phyloP scores from a whole-genome alignment of 257 asterid genomes.

The Solanum pimpinellifolium region DNA sequence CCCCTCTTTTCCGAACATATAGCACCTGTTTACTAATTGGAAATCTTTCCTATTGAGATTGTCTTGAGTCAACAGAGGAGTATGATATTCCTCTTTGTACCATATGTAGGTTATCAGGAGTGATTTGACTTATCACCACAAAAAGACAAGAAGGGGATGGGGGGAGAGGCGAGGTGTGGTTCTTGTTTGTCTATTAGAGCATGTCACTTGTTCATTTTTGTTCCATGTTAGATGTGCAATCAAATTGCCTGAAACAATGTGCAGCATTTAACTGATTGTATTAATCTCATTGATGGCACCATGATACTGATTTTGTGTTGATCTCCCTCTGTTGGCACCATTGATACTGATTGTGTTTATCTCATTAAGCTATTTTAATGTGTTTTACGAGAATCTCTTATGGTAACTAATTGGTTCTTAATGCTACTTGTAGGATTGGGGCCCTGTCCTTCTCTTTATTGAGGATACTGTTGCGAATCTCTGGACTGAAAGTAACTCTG shows the following conservation, averaged over 20 bases:
- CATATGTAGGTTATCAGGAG: background rate
- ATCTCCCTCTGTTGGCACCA: background rate
- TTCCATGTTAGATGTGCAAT: background rate
- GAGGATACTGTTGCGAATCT: constrained; percentile 39
- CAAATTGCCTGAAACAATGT: background rate
- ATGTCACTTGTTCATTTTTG: background rate
- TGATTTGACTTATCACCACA: background rate
- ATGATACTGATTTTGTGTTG: background rate
- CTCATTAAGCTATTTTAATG: background rate
- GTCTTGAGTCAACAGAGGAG: background rate
- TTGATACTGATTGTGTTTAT: background rate
- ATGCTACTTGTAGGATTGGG: constrained; percentile 64
- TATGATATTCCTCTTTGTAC: background rate
- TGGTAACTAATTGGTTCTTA: constrained; percentile 1
- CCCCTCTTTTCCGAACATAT: background rate
- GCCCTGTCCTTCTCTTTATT: constrained; percentile 47
- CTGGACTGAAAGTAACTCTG: constrained; percentile 45
- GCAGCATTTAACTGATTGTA: background rate
- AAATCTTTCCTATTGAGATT: background rate
- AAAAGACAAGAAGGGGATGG: background rate
- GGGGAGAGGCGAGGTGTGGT: background rate
- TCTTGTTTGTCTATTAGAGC: background rate
- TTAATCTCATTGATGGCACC: background rate
- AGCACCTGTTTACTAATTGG: background rate
- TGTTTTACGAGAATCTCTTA: background rate